phyloP scores from a whole-genome alignment of 352 stramenopile species.

The Phytophthora kernoviae region DNA sequence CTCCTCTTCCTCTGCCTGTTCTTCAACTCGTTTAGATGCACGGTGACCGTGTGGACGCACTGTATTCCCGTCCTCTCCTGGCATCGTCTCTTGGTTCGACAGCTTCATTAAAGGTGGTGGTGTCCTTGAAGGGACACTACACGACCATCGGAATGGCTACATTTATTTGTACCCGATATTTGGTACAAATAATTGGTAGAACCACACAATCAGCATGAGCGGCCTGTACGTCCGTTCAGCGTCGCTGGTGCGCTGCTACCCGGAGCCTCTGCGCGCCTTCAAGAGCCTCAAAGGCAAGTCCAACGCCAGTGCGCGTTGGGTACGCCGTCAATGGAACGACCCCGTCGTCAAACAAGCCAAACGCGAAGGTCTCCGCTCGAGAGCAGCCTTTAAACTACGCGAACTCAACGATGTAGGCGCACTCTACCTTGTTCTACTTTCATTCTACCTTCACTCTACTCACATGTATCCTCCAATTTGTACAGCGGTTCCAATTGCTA shows the following conservation, averaged over 20 bases:
- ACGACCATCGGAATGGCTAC: constrained; percentile 12
- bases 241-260: constrained; percentile 9
- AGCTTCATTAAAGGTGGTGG: not conserved
- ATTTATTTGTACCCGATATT: not conserved
- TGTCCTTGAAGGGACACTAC: not conserved
- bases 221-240: constrained; percentile 12
- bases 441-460: not conserved
- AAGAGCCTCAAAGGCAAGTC: constrained; percentile 87
- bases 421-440: not conserved
- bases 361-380: constrained; percentile 77
- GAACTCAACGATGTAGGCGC: constrained; percentile 71
- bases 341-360: constrained; percentile 87
- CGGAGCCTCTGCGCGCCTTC: constrained; percentile 43
- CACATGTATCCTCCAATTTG: not conserved
- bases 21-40: not conserved
- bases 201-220: constrained; percentile 27
- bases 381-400: constrained; percentile 82
- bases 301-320: constrained; percentile 83
- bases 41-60: too few relatives aligned
- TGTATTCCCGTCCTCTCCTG: constrained; percentile 2
- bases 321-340: constrained; percentile 85
- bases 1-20: constrained; percentile 8
- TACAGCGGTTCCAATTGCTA: constrained; percentile 53
- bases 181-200: too few relatives aligned
- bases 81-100: constrained; percentile 14